Evolutionary conservation across 2,329 filamentous ascomycete genomes (phyloP).

Genomic region (Orbilia javanica): DNA sequence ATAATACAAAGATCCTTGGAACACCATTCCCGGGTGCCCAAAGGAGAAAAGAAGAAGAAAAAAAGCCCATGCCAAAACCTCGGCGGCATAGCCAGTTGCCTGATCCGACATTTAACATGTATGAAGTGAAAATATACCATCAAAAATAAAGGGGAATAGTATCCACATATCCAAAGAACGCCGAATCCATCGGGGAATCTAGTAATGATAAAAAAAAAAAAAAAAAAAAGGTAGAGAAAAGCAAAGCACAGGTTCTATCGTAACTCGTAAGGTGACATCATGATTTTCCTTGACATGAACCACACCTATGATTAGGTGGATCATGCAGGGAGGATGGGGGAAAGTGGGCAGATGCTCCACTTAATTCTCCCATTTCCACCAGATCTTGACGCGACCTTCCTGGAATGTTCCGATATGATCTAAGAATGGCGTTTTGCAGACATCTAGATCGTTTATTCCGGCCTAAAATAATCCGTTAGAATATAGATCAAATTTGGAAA

Average conservation of each 20-base stretch:
- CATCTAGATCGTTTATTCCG: conserved; percentile 32
- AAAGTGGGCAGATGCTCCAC: conserved; percentile 4
- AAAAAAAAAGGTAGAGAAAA: conserved; percentile 12
- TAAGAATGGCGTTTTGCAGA: conserved; percentile 40
- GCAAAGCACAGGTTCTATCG: conserved; percentile 22
- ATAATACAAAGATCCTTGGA: conserved; percentile 30
- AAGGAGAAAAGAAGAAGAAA: conserved; percentile 21
- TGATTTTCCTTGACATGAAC: conserved; percentile 33
- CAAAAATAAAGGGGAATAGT: conserved; percentile 5
- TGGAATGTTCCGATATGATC: conserved; percentile 23
- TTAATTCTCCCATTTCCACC: conserved; percentile 47
- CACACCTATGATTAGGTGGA: conserved; percentile 4
- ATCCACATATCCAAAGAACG: conserved; percentile 39
- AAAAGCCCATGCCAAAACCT: neutral
- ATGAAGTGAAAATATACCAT: conserved; percentile 34
- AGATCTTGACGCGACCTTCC: conserved; percentile 47
- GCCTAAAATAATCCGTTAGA: conserved; percentile 29
- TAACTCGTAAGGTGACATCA: conserved; percentile 55
- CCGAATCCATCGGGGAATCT: conserved; percentile 58
- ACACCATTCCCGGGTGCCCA: conserved; percentile 17
- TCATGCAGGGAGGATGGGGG: conserved; percentile 32
- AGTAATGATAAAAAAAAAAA: conserved; percentile 32
- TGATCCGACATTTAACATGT: conserved; percentile 25
- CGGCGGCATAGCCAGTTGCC: conserved; percentile 13
- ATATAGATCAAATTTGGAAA: neutral